Evolutionary conservation across 2,329 filamentous ascomycete species (phyloP).

Genomic region (Fonsecaea monophora): DNA sequence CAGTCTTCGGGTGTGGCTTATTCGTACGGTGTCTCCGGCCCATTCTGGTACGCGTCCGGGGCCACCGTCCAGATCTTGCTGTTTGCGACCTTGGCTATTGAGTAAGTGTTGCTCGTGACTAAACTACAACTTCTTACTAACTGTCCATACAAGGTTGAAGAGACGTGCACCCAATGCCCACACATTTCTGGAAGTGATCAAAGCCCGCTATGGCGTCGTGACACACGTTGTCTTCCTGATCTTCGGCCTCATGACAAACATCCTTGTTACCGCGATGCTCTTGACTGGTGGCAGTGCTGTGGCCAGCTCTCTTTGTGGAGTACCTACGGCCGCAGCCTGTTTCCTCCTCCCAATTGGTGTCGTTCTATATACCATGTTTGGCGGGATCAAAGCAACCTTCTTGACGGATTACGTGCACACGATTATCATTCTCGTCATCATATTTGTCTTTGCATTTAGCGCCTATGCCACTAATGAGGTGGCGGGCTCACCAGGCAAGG

Average conservation of each 20-base stretch:
- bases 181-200: conserved; percentile 81
- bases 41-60: conserved; percentile 72
- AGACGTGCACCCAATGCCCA: conserved; percentile 86
- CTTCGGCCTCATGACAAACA: conserved; percentile 83
- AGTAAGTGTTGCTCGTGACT: conserved; percentile 48
- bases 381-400: conserved; percentile 86
- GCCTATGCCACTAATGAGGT: conserved; percentile 76
- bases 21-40: conserved; percentile 72
- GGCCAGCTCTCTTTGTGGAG: conserved; percentile 72
- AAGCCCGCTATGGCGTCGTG: conserved; percentile 74
- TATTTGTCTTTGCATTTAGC: conserved; percentile 83
- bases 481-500: conserved; percentile 75
- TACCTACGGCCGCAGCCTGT: conserved; percentile 79
- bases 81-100: conserved; percentile 88
- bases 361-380: conserved; percentile 66
- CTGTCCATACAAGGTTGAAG: conserved; percentile 62
- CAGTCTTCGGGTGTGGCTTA: conserved; percentile 85
- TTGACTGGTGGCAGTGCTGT: conserved; percentile 84
- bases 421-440: conserved; percentile 77
- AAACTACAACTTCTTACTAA: not conserved
- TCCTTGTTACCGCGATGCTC: conserved; percentile 87
- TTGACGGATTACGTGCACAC: conserved; percentile 87
- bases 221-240: conserved; percentile 81
- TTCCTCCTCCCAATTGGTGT: conserved; percentile 83
- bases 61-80: conserved; percentile 87